A percentile compares a stretch with the other conserved stretches of the same genome.
Evolutionary conservation across 2,329 filamentous ascomycete genomes (phyloP).

Genomic region (Colletotrichum horii): DNA sequence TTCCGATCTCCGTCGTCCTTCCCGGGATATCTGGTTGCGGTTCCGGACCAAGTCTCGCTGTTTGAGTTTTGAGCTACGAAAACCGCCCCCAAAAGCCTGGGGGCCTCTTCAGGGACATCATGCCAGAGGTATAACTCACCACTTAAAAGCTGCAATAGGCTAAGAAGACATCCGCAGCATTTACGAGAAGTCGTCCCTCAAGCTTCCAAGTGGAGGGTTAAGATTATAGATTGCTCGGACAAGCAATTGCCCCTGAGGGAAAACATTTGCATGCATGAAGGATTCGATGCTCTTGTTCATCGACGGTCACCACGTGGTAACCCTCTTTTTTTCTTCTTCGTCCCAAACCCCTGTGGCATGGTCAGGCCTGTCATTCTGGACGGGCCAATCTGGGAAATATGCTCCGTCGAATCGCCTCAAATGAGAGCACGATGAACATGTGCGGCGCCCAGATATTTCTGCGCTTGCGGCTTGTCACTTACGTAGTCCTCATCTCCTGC

Average conservation of each 20-base stretch:
- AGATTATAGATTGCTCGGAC: not conserved
- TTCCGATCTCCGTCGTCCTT: not conserved
- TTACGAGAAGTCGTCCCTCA: not conserved
- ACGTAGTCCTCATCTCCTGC: not conserved
- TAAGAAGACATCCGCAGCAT: not conserved
- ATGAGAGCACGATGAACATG: not conserved
- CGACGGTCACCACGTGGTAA: not conserved
- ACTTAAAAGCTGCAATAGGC: not conserved
- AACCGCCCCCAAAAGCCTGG: not conserved
- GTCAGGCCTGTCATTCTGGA: not conserved
- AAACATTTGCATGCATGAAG: not conserved
- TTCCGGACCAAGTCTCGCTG: not conserved
- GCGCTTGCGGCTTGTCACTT: not conserved
- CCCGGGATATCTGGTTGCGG: not conserved
- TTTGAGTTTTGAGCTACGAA: not conserved
- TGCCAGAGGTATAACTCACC: not conserved
- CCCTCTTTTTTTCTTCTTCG: not conserved
- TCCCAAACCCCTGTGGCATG: not conserved
- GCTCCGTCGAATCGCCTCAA: not conserved
- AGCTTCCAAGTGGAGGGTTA: not conserved
- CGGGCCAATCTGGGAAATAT: not conserved
- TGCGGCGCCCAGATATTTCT: not conserved
- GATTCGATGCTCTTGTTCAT: not conserved
- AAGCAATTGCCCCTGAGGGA: not conserved
- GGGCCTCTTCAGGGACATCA: not conserved